Evolutionary conservation across 148 eudicot genomes (phyloP).

Genomic region (Fagopyrum homotropicum): DNA sequence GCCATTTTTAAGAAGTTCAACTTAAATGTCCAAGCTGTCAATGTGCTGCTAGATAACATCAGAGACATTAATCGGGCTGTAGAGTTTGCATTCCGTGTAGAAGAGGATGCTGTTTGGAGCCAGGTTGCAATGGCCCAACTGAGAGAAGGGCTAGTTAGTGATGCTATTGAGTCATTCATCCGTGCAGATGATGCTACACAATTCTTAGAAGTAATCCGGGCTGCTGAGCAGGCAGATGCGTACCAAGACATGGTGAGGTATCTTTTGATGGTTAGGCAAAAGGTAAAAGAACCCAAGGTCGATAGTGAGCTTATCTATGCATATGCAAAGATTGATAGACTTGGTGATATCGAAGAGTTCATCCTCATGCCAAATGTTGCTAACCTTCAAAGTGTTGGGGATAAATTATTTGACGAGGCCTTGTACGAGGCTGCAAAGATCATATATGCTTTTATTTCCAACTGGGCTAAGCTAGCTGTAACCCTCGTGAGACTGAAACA

Average conservation of each 20-base stretch:
- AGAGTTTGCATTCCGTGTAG: conserved; percentile 96
- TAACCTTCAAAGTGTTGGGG: conserved; percentile 90
- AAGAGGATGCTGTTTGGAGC: conserved; percentile 98
- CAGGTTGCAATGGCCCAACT: conserved; percentile 97
- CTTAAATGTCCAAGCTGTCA: conserved; percentile 90
- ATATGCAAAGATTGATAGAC: conserved; percentile 88
- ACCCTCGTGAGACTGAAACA: conserved; percentile 81
- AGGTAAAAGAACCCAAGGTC: conserved; percentile 92
- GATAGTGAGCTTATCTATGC: conserved; percentile 98
- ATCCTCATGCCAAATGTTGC: conserved; percentile 98
- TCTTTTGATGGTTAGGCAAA: conserved; percentile 90
- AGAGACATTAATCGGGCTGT: conserved; percentile 83
- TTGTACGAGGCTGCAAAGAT: conserved; percentile 91
- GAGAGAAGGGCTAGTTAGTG: conserved; percentile 78
- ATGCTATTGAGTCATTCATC: conserved; percentile 95
- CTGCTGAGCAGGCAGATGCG: conserved; percentile 80
- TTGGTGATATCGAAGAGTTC: conserved; percentile 89
- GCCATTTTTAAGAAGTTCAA: conserved; percentile 96
- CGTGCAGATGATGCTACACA: conserved; percentile 95
- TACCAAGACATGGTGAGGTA: conserved; percentile 87
- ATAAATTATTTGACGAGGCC: conserved; percentile 82
- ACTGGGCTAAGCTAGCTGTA: conserved; percentile 88
- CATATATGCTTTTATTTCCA: conserved; percentile 86
- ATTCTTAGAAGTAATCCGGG: conserved; percentile 79
- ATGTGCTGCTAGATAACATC: conserved; percentile 72